A percentile compares a stretch with the other conserved stretches of the same genome.
phyloP scores from a whole-genome alignment of 768 basidiomycete genomes.

The Collybiopsis confluens region DNA sequence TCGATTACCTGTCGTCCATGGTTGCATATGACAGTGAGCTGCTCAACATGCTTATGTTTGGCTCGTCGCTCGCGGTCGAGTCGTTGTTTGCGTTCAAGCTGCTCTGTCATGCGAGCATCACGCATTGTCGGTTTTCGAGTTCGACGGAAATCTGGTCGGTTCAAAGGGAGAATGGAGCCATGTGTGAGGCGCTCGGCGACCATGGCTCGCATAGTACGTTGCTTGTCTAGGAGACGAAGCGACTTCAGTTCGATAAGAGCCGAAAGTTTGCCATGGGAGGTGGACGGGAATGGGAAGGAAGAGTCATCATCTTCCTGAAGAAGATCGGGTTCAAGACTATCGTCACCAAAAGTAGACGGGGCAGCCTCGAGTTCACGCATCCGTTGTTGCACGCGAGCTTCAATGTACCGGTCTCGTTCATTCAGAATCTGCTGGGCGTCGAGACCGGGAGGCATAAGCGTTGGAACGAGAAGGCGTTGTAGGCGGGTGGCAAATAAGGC shows the following conservation, averaged over 20 bases:
- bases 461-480: slow-evolving; percentile 81
- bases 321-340: slow-evolving; percentile 48
- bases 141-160: slow-evolving; percentile 88
- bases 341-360: slow-evolving; percentile 78
- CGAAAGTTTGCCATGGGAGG: slow-evolving; percentile 76
- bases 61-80: slow-evolving; percentile 89
- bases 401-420: slow-evolving; percentile 88
- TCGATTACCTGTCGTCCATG: slow-evolving; percentile 76
- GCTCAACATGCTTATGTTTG: slow-evolving; percentile 95
- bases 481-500: slow-evolving; percentile 65
- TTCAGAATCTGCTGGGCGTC: slow-evolving; percentile 89
- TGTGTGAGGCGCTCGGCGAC: slow-evolving; percentile 86
- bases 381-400: slow-evolving; percentile 84
- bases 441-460: slow-evolving; percentile 85
- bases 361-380: slow-evolving; percentile 81
- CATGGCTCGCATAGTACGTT: slow-evolving; percentile 79
- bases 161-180: slow-evolving; percentile 83
- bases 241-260: slow-evolving; percentile 93
- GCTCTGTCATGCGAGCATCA: slow-evolving; percentile 87
- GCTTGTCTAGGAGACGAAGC: slow-evolving; percentile 85
- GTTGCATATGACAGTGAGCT: slow-evolving; percentile 78
- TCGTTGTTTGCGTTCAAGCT: slow-evolving; percentile 86
- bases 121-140: slow-evolving; percentile 81
- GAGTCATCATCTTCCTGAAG: slow-evolving; percentile 27
- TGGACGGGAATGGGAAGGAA: slow-evolving; percentile 32